Base-by-base conservation (phyloP, 2,329 filamentous ascomycete species). In the Gremmenia infestans region DNA sequence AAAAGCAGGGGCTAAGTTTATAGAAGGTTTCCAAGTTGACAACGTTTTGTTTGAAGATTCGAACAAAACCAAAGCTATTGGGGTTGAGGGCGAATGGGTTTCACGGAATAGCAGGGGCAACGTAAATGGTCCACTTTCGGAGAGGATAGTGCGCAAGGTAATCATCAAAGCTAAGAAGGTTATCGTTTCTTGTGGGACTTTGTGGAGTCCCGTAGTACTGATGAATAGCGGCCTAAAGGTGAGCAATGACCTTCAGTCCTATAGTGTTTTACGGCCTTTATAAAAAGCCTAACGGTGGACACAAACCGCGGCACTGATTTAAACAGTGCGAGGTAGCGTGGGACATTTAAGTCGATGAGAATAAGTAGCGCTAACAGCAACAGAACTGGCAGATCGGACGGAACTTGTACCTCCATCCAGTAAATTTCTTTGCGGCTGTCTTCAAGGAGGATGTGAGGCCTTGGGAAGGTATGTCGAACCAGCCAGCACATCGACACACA, bases 391-490 rank as follows among this genome's bases (percentile, higher is more conserved):
- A 96, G 55, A 87, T 97, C 60, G 93, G 93, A 25, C 81, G 79
- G 7, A 89, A 97, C 65, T 81, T 97, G 3, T 79, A 94, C 65
- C 72, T 96, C 0, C 93, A 97, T 67, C 93, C 91, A 1, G 86
- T 85, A 66, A 80, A 78, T 65, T 68, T 77, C 8, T 65, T 85
- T 5, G 70, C 71, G 4, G 88, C 81, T 2, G 76, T 85, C n/a
- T 91, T 87, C 70, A 77, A 87, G 35, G 78, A 91, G 57, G 85
- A 88, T 37, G 79, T 86, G 19, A 80, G 78, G n/a, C 84, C 85
- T 0, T 89, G 86, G 86, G 84, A 86, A 68, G 67, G 65, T 67
- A 59, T 45, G 4, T 55, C 5, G 12, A 14, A 23, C 23, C n/a
- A 32, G 42, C 12, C 28, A 25, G 23, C 8, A 48, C 1, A 15